phyloP scores from a whole-genome alignment of 768 basidiomycete genomes.

The Hemileccinum rubropunctum region DNA sequence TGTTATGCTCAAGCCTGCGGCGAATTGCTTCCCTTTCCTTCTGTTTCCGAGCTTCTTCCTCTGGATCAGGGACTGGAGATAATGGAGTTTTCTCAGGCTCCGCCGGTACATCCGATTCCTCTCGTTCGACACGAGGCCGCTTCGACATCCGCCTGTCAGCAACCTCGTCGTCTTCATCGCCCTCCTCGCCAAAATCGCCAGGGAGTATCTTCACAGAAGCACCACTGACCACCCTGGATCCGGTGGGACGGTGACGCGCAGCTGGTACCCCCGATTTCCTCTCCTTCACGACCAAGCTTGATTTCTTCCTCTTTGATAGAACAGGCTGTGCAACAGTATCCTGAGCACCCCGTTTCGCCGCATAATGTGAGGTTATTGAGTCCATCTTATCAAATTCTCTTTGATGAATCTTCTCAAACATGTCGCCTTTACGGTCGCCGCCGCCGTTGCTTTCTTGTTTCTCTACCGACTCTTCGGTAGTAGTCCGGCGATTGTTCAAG shows the following conservation, averaged over 20 bases:
- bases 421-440: slow-evolving; percentile 22
- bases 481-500: slow-evolving; percentile 33
- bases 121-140: slow-evolving; percentile 39
- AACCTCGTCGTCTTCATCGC: slow-evolving; percentile 40
- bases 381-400: slow-evolving; percentile 75
- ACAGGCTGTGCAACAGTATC: slow-evolving; percentile 19
- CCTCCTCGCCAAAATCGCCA: slow-evolving; percentile 57
- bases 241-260: slow-evolving; percentile 22
- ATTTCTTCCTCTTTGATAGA: slow-evolving; percentile 43
- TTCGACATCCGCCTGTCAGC: slow-evolving; percentile 43
- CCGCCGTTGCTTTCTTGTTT: slow-evolving; percentile 24
- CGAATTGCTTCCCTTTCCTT: slow-evolving; percentile 58
- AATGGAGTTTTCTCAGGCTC: slow-evolving; percentile 36
- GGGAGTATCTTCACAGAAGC: slow-evolving; percentile 40
- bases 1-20: slow-evolving; percentile 63
- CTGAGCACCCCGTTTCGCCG: slow-evolving; percentile 37
- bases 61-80: slow-evolving; percentile 20
- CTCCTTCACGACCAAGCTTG: slow-evolving; percentile 45
- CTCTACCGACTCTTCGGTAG: slow-evolving; percentile 1
- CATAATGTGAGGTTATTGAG: slow-evolving; percentile 58
- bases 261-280: slow-evolving; percentile 16
- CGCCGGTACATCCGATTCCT: slow-evolving; percentile 22
- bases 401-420: slow-evolving; percentile 61
- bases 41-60: slow-evolving; percentile 34
- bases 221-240: slow-evolving; percentile 24